Evolutionary conservation across 495 filamentous ascomycete genomes (phyloP), one percentile per base, ranked within the genome.

Genomic region (Tuber calosporum): DNA sequence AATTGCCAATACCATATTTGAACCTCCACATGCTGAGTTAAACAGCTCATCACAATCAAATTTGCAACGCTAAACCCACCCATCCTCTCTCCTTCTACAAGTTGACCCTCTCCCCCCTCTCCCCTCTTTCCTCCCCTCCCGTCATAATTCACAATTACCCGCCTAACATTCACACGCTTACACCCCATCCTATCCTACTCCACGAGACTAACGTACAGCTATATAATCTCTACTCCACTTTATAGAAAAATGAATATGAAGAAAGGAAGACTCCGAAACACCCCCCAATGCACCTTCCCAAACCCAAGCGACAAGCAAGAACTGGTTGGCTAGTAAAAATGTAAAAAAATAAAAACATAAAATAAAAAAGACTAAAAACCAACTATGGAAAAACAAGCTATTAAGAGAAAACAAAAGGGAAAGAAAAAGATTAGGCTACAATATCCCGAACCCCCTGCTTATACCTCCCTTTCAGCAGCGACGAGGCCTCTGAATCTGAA

Each of bases 401-500:
- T 62, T 0, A 17, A 34, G n/a, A 26, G 53, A 34, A 62, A 58
- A 58, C 2, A 13, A 22, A 4, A 48, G 20, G 22, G 22, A 26
- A 17, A 62, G 11, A 30, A 26, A 62, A 34, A 34, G 15, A 62
- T 19, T 62, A 62, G 30, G 26, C 5, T 34, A 62, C 15, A 62
- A 62, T 62, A 3, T 19, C 53, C 26, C 2, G 53, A 62, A 15
- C 26, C 15, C 15, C 26, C 9, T 62, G 53, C 34, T 62, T 62
- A 34, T 62, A 62, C 26, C 30, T 62, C 11, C 53, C 53, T 34
- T 62, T 17, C 26, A 62, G 53, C 4, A 62, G 53, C 30, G 15
- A 62, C 19, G 53, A 30, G 26, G 53, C 53, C 34, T 62, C 53
- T 62, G 53, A 62, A 62, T 62, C 53, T 34, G 53, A 62, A 62